Percentiles rank a stretch among this genome's conserved stretches.
phyloP scores from a whole-genome alignment of 139 green algal genomes.

The Pseudopediastrum boryanum region DNA sequence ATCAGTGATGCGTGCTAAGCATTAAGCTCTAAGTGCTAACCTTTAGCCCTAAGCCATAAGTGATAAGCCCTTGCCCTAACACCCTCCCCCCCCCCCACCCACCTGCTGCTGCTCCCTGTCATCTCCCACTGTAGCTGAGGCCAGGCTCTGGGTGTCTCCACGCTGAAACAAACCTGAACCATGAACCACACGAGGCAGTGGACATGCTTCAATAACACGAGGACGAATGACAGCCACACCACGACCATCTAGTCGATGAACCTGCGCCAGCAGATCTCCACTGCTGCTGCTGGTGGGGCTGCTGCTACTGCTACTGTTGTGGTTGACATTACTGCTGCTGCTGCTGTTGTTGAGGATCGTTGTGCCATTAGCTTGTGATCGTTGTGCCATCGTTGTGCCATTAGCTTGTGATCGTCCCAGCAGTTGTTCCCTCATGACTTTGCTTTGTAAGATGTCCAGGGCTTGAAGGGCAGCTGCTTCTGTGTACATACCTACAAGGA shows the following conservation, averaged over 20 bases:
- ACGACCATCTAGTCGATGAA: constrained; percentile 51
- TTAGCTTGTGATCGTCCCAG: neutral
- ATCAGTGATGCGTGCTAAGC: no score
- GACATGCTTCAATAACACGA: neutral
- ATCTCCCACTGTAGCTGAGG: constrained; percentile 59
- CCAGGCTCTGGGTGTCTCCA: constrained; percentile 62
- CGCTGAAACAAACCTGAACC: constrained; percentile 62
- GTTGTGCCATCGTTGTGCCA: neutral
- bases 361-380: neutral
- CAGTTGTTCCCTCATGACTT: constrained; percentile 19
- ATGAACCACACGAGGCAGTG: constrained; percentile 60
- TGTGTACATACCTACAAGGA: neutral
- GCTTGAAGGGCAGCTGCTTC: constrained; percentile 16
- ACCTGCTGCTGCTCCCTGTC: constrained; percentile 11
- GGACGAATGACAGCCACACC: constrained; percentile 50
- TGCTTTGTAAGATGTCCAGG: constrained; percentile 27
- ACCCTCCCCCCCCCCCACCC: neutral
- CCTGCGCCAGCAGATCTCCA: constrained; percentile 31
- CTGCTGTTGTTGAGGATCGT: neutral
- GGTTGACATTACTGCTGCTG: neutral
- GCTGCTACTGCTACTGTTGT: neutral
- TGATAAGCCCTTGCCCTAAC: constrained; percentile 23
- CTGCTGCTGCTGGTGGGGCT: neutral
- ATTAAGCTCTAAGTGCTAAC: neutral
- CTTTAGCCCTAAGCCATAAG: neutral